Evolutionary conservation across 495 filamentous ascomycete species (phyloP).

Genomic region (Trichoderma asperelloides): DNA sequence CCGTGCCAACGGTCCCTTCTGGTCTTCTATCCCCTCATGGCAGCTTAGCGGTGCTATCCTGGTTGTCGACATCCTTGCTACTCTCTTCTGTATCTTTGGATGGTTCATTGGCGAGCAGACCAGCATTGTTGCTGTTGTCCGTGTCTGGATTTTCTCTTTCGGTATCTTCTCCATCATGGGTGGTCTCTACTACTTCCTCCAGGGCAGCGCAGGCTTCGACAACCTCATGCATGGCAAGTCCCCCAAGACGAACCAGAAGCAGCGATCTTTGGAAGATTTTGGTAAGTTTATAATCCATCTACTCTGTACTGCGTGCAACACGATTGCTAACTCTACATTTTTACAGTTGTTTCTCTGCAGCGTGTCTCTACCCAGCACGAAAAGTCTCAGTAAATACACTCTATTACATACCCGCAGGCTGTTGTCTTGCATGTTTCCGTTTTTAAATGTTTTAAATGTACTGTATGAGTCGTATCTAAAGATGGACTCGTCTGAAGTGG

Average conservation of each 20-base stretch:
- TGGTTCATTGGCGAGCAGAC: conserved; percentile 61
- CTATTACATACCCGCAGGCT: conserved; percentile 8
- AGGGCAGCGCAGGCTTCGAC: conserved; percentile 68
- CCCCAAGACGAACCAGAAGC: conserved; percentile 62
- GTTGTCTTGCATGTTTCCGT: conserved; percentile 5
- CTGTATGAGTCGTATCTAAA: conserved; percentile 10
- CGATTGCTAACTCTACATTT: conserved; percentile 22
- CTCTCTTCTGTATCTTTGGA: conserved; percentile 75
- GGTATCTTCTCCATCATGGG: conserved; percentile 66
- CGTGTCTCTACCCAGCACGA: conserved; percentile 79
- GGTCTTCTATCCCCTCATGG: conserved; percentile 76
- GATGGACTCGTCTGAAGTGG: conserved; percentile 6
- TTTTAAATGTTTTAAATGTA: background rate
- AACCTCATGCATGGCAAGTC: conserved; percentile 88
- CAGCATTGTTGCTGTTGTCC: conserved; percentile 67
- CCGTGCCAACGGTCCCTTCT: conserved; percentile 78
- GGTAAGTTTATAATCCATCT: conserved; percentile 42
- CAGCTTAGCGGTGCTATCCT: conserved; percentile 69
- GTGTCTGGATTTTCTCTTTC: conserved; percentile 84
- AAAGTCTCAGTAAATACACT: conserved; percentile 52
- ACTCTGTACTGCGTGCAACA: background rate
- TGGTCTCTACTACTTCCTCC: conserved; percentile 60
- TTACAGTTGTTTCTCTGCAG: conserved; percentile 66
- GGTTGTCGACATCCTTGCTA: conserved; percentile 71
- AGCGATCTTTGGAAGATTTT: conserved; percentile 77